Base-by-base conservation (phyloP, 495 filamentous ascomycete species). In the Chaetomium cochliodes region DNA sequence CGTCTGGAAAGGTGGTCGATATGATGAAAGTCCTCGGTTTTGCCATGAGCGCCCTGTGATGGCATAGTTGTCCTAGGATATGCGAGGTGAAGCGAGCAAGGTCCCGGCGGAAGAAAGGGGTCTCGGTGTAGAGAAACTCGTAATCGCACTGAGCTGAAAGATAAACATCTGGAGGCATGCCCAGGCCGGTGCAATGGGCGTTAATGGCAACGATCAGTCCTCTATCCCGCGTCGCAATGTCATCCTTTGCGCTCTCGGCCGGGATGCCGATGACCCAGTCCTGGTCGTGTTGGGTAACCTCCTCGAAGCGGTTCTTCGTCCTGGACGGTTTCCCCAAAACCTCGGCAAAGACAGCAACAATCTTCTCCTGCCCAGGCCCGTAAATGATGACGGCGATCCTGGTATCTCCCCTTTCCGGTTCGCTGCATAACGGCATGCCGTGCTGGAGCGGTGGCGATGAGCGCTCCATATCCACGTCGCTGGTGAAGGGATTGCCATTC, bases 1-100 rank as follows among this genome's bases (percentile, higher is more conserved):
- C 90, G 72, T 93, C 90, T 0, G 91, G 89, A 65, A 94, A 94
- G 3, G 91, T 94, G 0, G 90, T 92, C 46, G 90, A 92, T 62
- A 94, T 92, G 67, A 92, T 86, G 72, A 89, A 92, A 0, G 90
- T 93, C 51, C 90, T 81, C 33, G 83, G 82, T 69, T 92, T 93
- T 46, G 84, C 86, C 74, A 89, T 85, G 64, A 94, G 75, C 42
- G 88, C 86, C 65, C 88, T 87, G 71, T 93, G 90, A 39, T 87
- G 88, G 62, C 83, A 84, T 52, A 87, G 84, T 77, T 93, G 89
- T 2, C 91, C 90, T 33, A 92, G 81, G 37, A 89, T 87, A 70
- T 92, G 84, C 7, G 88, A 88, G 26, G 92, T 80, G 69, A 93
- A 93, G 15, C 90, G 85, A 5, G 90, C 83, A 18, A 92, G 74